Conservation (phyloP, 2,329 filamentous ascomycete species). For the Cladophialophora bantiana region DNA sequence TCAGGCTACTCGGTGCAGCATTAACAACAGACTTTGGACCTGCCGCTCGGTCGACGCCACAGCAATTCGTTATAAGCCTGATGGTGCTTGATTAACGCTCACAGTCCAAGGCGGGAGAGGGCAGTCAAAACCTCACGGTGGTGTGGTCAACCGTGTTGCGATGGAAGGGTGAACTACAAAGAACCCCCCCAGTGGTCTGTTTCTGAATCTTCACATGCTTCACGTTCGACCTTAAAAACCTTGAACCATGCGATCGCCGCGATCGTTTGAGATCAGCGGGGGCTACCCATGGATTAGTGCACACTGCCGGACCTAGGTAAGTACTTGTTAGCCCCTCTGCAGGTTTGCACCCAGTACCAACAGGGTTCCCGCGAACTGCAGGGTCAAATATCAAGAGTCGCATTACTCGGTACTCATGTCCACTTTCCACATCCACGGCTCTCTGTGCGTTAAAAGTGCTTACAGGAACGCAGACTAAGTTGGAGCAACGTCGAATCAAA, state of each 20-base stretch:
- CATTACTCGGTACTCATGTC: not conserved
- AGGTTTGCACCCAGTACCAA: not conserved
- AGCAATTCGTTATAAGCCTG: not conserved
- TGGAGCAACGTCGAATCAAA: not conserved
- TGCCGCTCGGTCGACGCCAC: constrained; percentile 17
- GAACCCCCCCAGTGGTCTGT: not conserved
- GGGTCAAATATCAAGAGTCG: not conserved
- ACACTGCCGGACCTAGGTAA: constrained; percentile 8
- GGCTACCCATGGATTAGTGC: constrained; percentile 10
- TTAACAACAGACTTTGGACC: constrained; percentile 11
- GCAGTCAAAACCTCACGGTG: not conserved
- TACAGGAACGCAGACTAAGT: not conserved
- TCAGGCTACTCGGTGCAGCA: constrained; percentile 1
- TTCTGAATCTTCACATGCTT: constrained; percentile 32
- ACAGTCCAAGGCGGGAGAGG: not conserved
- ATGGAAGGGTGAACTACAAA: not conserved
- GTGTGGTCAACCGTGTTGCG: not conserved
- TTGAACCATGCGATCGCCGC: constrained; percentile 20
- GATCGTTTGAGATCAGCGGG: constrained; percentile 24
- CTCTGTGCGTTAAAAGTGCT: not conserved
- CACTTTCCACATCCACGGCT: not conserved
- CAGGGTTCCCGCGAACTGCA: not conserved
- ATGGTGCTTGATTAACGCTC: not conserved
- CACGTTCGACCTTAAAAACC: constrained; percentile 17
- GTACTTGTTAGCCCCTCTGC: constrained; percentile 1